Evolutionary conservation across 2,329 filamentous ascomycete species (phyloP), one percentile per base, ranked within the genome.

Genomic region (Penicillium crustosum): DNA sequence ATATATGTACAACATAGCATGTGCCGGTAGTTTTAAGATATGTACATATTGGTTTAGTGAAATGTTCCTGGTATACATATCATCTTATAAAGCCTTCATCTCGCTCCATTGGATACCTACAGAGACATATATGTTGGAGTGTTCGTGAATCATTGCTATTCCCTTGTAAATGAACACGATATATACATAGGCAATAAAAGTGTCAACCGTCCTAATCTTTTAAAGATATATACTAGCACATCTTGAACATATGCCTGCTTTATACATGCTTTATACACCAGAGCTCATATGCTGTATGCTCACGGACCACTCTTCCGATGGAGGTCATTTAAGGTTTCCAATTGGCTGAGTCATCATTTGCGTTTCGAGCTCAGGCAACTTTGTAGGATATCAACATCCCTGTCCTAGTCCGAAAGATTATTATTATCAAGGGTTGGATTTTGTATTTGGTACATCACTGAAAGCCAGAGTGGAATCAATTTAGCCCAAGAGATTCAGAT

Each of bases 381-480:
- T 25, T 25, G 29, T 13, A 31, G 45, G 50, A 41, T 27, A 45
- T 3, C 19, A 21, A 15, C 25, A 50, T 50, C 49, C 36, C 23
- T 9, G 5, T 52, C 29, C 29, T 44, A 31, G 3, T 17, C 10
- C 13, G 29, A 17, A 53, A 10, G 1, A 36, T 27, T 36, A 10
- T 27, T 36, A 10, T 27, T 36, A 35, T 53, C 41, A 36, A 45
- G n/a, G 21, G 41, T 6, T 19, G 8, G 36, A 25, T 36, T 35
- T 36, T 19, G n/a, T 36, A 36, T n/a, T 48, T 21, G 12, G 15
- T 3, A 31, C 9, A 48, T 57, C 52, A 52, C 60, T 60, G 36
- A 49, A 49, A 25, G 44, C 38, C 2, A 36, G 17, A 4, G 17
- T 21, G 27, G 45, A 49, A 54, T 19, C 7, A 47, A 17, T 25